These are phyloP conservation scores for Acanthamoeba divionensis DNA, from an alignment of 208 protist genomes.

Conservation along the genomic window DNA sequence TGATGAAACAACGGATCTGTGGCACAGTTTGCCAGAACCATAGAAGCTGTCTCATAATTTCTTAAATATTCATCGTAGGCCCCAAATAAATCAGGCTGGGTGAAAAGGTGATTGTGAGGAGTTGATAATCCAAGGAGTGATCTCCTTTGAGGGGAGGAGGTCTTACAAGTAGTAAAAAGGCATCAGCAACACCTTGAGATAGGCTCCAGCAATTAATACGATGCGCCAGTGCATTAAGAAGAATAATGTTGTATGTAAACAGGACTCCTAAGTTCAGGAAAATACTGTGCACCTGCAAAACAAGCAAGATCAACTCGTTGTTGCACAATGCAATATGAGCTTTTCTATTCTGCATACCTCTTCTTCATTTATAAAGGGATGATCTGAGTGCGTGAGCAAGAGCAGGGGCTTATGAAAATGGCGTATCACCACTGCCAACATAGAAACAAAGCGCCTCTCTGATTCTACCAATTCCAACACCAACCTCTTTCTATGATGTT, in stretches of 20 bases:
- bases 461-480: constrained; percentile 3
- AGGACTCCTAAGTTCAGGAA: constrained; percentile 51
- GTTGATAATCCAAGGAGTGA: no score
- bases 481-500: neutral
- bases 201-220: neutral
- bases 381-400: neutral
- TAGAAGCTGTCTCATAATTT: constrained; percentile 29
- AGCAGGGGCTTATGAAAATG: constrained; percentile 41
- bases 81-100: neutral
- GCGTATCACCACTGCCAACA: neutral
- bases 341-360: neutral
- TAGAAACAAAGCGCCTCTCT: neutral
- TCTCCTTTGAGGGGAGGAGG: neutral
- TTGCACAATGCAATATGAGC: no score
- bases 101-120: no score
- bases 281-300: constrained; percentile 30
- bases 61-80: constrained; percentile 42
- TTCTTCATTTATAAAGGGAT: constrained; percentile 39
- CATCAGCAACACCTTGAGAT: neutral
- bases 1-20: constrained; percentile 1
- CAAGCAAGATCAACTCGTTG: no score
- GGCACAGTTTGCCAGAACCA: constrained; percentile 17
- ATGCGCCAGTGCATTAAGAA: neutral
- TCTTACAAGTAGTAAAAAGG: neutral
- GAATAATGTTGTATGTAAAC: constrained; percentile 35